Evolutionary conservation across 495 filamentous ascomycete genomes (phyloP), one percentile per base, ranked within the genome.

Genomic region (Aspergillus indologenus): DNA sequence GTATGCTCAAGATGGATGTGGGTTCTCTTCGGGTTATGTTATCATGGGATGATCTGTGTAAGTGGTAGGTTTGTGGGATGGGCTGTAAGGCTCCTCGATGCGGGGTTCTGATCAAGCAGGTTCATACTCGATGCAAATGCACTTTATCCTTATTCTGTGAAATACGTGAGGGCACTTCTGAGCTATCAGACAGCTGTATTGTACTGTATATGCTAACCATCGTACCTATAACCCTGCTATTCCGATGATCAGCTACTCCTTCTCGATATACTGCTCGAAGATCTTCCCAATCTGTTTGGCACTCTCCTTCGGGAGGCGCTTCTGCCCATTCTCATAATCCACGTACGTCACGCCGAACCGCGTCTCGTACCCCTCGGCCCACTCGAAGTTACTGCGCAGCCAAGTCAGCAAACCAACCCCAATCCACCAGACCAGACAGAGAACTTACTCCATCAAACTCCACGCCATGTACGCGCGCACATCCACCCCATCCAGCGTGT

Each of bases 351-450:
- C 86, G 43, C 88, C 88, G 64, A 92, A 92, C 21, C 88, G 79
- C n/a, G 88, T 90, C 72, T 89, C 86, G 70, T 90, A 91, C n/a
- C 88, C 88, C 64, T 92, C 88, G 50, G 88, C 87, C 80, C 80
- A 83, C 53, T 83, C 80, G 45, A 82, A 83, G 66, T 83, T 83
- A 59, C 79, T 82, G 40, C 18, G n/a, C 45, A 51, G 3, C 12
- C n/a, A 50, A n/a, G 24, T 51, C n/a, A 51, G 23, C 23, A 51
- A 11, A 0, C 47, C 3, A 29, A 26, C 5, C 12, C 5, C 34
- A 2, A 7, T 40, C 5, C 21, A 5, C 4, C 11, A 2, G 9
- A 29, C 12, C 3, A 7, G 9, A 17, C 7, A 5, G 21, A 1
- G 46, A 29, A 68, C 71, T 53, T 67, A 79, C 76, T 93, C 89